phyloP scores from a whole-genome alignment of 257 asterid genomes.

The Striga asiatica region DNA sequence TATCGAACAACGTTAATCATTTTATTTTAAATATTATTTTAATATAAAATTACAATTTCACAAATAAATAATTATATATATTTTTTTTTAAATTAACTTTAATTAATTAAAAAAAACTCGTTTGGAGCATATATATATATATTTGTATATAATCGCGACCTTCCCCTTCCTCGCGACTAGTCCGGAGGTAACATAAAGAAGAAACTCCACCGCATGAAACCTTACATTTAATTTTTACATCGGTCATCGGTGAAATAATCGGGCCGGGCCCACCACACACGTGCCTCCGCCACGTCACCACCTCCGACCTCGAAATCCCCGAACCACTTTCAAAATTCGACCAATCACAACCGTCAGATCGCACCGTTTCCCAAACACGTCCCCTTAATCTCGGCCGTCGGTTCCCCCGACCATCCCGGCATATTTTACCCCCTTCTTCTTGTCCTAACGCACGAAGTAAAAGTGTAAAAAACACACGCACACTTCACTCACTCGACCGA shows the following conservation, averaged over 20 bases:
- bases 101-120: no score
- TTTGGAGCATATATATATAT: no score
- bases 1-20: no score
- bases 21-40: no score
- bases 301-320: conserved; percentile 16
- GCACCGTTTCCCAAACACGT: conserved; percentile 25
- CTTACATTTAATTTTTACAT: no score
- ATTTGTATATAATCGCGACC: no score
- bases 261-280: conserved; percentile 15
- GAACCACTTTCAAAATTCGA: conserved; percentile 38
- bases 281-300: conserved; percentile 32
- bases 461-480: background rate
- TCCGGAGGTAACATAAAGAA: no score
- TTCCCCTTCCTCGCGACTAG: conserved; percentile 20
- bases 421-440: background rate
- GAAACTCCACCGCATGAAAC: conserved; percentile 10
- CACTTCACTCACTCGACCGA: conserved; percentile 16
- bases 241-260: no score
- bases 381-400: conserved; percentile 31
- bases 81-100: no score
- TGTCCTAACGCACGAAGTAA: no score
- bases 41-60: no score
- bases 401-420: conserved; percentile 13
- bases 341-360: conserved; percentile 52
- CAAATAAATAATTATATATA: no score